phyloP scores from a whole-genome alignment of 129 eudicot genomes.

The Saposhnikovia divaricata region DNA sequence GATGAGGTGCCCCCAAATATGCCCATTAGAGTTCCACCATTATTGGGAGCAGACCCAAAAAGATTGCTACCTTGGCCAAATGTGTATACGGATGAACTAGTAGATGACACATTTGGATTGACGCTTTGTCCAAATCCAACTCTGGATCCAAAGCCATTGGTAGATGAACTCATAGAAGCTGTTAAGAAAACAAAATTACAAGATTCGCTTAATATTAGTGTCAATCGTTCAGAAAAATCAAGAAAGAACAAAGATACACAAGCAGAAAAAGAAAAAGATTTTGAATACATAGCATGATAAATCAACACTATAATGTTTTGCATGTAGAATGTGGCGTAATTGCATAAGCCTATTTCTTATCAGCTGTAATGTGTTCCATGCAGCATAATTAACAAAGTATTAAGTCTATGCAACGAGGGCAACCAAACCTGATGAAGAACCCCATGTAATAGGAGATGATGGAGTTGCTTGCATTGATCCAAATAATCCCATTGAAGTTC shows the following conservation, averaged over 20 bases:
- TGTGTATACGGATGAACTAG: neutral
- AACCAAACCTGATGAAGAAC: neutral
- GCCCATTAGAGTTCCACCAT: neutral
- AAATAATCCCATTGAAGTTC: neutral
- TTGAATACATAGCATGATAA: neutral
- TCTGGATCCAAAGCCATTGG: neutral
- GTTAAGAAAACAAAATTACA: neutral
- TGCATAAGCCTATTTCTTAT: neutral
- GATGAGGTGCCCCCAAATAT: too few relatives aligned
- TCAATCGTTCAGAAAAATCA: neutral
- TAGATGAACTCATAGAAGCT: constrained; percentile 7
- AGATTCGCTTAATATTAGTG: neutral
- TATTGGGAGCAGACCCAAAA: neutral
- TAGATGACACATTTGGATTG: neutral
- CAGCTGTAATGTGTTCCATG: neutral
- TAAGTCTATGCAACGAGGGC: too few relatives aligned
- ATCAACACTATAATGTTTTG: neutral
- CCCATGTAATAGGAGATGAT: neutral
- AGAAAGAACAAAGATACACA: neutral
- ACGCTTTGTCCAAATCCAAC: neutral
- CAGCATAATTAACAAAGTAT: neutral
- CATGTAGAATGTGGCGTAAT: neutral
- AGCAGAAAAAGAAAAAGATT: too few relatives aligned
- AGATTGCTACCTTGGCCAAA: neutral
- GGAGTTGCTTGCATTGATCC: neutral